Evolutionary conservation across 345 rosid genomes (phyloP).

Genomic region (Aurinia saxatilis): DNA sequence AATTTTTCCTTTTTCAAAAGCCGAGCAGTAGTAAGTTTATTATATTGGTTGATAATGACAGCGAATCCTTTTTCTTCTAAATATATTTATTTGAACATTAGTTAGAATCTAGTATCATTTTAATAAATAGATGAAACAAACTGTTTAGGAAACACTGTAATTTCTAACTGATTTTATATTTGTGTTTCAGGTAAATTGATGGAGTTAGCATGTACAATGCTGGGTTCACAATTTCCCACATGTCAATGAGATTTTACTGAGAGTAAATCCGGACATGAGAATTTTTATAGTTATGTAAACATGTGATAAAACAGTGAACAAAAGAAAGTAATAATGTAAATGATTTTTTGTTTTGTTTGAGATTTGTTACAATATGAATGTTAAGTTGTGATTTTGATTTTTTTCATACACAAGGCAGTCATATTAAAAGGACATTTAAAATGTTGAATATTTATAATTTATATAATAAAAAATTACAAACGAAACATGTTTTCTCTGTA

Average conservation of each 20-base stretch:
- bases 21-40: neutral
- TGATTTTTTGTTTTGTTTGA: too few relatives aligned
- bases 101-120: neutral
- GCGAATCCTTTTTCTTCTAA: neutral
- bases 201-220: constrained; percentile 27
- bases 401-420: too few relatives aligned
- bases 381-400: too few relatives aligned
- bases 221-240: constrained; percentile 16
- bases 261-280: too few relatives aligned
- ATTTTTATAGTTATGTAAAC: constrained; percentile 10
- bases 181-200: constrained; percentile 29
- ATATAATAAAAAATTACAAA: too few relatives aligned
- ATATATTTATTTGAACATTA: neutral
- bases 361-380: too few relatives aligned
- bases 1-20: neutral
- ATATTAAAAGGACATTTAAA: too few relatives aligned
- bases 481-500: too few relatives aligned
- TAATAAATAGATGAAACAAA: neutral
- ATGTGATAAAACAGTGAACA: neutral
- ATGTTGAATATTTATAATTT: too few relatives aligned
- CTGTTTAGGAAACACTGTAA: neutral
- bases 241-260: constrained; percentile 12
- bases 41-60: neutral
- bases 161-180: neutral
- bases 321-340: constrained; percentile 20